Percentiles rank a stretch among this genome's conserved stretches.
Evolutionary conservation across 2,329 filamentous ascomycete genomes (phyloP).

Genomic region (Fusarium pseudograminearum): DNA sequence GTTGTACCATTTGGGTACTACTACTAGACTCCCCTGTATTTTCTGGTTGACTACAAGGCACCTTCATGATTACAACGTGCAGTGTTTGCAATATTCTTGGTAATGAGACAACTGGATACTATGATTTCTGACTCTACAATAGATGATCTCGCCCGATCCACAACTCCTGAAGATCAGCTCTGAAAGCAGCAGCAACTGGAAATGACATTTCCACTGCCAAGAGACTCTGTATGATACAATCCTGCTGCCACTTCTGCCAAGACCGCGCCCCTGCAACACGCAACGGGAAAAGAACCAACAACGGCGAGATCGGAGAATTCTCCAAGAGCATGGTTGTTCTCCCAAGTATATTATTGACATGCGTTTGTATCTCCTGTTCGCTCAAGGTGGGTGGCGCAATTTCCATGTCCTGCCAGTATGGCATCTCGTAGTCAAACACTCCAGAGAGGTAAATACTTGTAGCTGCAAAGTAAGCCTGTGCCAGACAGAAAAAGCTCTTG

Average conservation of each 20-base stretch:
- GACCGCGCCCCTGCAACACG: conserved; percentile 52
- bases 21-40: no score
- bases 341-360: conserved; percentile 45
- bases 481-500: conserved; percentile 38
- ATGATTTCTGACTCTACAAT: neutral
- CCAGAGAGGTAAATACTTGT: conserved; percentile 55
- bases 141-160: conserved; percentile 27
- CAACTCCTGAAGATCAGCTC: conserved; percentile 31
- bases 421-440: conserved; percentile 53
- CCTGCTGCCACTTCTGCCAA: conserved; percentile 38
- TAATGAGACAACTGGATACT: no score
- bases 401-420: conserved; percentile 45
- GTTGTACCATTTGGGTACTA: no score
- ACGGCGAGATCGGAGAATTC: conserved; percentile 44
- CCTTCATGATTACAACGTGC: no score
- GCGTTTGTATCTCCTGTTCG: conserved; percentile 36
- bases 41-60: no score
- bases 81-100: no score
- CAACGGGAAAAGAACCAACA: conserved; percentile 53
- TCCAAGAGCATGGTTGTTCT: conserved; percentile 33
- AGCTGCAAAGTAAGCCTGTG: conserved; percentile 47
- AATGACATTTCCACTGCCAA: conserved; percentile 38
- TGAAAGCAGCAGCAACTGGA: conserved; percentile 47
- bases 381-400: conserved; percentile 42
- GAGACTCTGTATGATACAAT: conserved; percentile 39